A percentile compares a stretch with the other conserved stretches of the same genome.
Conservation (phyloP, 23 red algal species). For the Gracilaria gracilis region DNA sequence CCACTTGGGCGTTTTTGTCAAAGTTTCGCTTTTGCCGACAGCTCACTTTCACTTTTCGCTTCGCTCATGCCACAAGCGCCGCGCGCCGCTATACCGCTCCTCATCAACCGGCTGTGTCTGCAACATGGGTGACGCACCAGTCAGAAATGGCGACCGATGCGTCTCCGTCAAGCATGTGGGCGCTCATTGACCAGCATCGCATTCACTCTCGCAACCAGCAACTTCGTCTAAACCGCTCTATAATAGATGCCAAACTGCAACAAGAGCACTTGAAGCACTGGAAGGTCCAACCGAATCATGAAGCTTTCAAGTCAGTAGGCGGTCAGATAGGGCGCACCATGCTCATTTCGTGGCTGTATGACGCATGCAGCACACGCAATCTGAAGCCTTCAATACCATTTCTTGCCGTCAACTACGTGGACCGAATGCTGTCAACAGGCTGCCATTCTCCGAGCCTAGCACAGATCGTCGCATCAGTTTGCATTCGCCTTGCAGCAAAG, state of each 20-base stretch:
- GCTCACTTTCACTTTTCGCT: conserved; percentile 53
- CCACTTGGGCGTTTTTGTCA: too few relatives aligned
- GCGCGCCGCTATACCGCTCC: not conserved
- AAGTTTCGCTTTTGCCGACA: too few relatives aligned
- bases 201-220: not conserved
- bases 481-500: conserved; percentile 50
- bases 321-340: conserved; percentile 36
- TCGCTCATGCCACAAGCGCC: not conserved
- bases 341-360: conserved; percentile 53
- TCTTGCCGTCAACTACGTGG: conserved; percentile 59
- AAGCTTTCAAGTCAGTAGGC: conserved; percentile 33
- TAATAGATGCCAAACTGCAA: not conserved
- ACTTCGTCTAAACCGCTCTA: not conserved
- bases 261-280: conserved; percentile 25
- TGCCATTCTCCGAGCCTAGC: not conserved
- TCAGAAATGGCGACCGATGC: not conserved
- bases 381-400: conserved; percentile 17
- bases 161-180: not conserved
- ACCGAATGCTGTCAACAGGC: conserved; percentile 19
- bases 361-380: conserved; percentile 21
- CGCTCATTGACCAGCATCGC: not conserved
- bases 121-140: too few relatives aligned
- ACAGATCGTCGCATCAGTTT: conserved; percentile 22
- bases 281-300: conserved; percentile 3
- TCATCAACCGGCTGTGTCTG: too few relatives aligned